Evolutionary conservation across 2,329 filamentous ascomycete genomes (phyloP).

Genomic region (Talaromyces sp.): DNA sequence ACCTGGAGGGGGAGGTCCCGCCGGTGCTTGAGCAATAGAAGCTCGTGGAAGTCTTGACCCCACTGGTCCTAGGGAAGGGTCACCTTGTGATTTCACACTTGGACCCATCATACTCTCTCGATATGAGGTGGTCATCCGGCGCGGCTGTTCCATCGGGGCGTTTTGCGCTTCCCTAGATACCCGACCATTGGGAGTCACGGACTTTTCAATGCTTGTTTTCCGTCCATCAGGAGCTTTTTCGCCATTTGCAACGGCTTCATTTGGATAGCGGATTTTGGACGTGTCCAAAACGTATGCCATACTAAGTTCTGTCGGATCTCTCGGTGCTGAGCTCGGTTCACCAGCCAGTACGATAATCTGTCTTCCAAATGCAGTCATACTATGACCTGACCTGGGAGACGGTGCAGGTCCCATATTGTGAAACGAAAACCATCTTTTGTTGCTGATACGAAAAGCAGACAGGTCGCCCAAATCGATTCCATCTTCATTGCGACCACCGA

Average conservation of each 20-base stretch:
- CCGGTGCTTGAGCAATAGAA: constrained; percentile 56
- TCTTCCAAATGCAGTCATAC: constrained; percentile 93
- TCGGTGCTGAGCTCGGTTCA: constrained; percentile 83
- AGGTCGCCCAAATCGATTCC: constrained; percentile 89
- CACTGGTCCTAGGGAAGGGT: constrained; percentile 34
- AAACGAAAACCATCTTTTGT: constrained; percentile 96
- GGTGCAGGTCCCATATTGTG: constrained; percentile 99
- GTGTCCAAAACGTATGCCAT: constrained; percentile 92
- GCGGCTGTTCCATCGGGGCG: constrained; percentile 34
- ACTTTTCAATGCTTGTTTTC: constrained; percentile 46
- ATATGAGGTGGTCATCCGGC: constrained; percentile 38
- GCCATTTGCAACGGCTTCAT: constrained; percentile 54
- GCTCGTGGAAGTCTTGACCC: constrained; percentile 59
- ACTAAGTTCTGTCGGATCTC: constrained; percentile 77
- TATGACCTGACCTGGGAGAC: constrained; percentile 88
- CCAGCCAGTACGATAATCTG: constrained; percentile 89
- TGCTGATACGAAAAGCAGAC: constrained; percentile 76
- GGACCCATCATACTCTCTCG: constrained; percentile 43
- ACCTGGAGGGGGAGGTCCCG: constrained; percentile 62
- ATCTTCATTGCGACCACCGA: constrained; percentile 91
- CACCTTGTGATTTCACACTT: constrained; percentile 27
- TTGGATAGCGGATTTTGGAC: constrained; percentile 92
- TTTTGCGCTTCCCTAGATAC: constrained; percentile 44
- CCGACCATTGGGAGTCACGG: constrained; percentile 38
- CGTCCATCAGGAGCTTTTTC: constrained; percentile 39